Percentiles rank a stretch among this genome's conserved stretches.
phyloP scores from a whole-genome alignment of 371 early-diverging fungal species.

The Chytridium lagenaria region DNA sequence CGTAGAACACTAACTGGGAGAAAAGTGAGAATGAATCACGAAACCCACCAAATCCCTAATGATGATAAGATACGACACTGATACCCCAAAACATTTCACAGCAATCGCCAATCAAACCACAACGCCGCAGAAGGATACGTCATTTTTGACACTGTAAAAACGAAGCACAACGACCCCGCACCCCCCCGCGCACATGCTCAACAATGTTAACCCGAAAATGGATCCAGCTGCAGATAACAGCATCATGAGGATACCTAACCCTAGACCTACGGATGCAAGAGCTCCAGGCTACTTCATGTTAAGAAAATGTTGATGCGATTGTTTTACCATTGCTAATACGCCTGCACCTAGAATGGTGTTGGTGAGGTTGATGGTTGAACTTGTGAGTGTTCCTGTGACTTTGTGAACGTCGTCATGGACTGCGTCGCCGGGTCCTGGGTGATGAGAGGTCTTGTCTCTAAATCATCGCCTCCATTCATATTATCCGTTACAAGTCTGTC shows the following conservation, averaged over 20 bases:
- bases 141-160: constrained; percentile 88
- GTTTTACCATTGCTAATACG: constrained; percentile 87
- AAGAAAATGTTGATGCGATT: background rate
- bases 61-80: constrained; percentile 98
- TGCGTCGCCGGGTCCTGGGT: too few species aligned
- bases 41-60: constrained; percentile 85
- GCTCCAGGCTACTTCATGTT: constrained; percentile 68
- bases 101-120: constrained; percentile 97
- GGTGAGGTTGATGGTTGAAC: constrained; percentile 73
- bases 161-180: constrained; percentile 77
- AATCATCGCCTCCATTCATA: too few species aligned
- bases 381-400: constrained; percentile 42
- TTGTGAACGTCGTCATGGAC: too few species aligned
- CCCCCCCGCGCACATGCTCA: constrained; percentile 67
- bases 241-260: constrained; percentile 80
- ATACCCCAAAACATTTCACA: constrained; percentile 99
- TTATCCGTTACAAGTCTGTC: too few species aligned
- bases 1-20: too few species aligned
- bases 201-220: constrained; percentile 82
- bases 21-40: too few species aligned
- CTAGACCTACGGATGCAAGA: constrained; percentile 84
- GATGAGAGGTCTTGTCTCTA: too few species aligned
- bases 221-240: constrained; percentile 77
- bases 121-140: constrained; percentile 92
- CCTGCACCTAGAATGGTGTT: constrained; percentile 97